Base-by-base conservation (phyloP, 768 basidiomycete species). In the Favolaschia claudopus region DNA sequence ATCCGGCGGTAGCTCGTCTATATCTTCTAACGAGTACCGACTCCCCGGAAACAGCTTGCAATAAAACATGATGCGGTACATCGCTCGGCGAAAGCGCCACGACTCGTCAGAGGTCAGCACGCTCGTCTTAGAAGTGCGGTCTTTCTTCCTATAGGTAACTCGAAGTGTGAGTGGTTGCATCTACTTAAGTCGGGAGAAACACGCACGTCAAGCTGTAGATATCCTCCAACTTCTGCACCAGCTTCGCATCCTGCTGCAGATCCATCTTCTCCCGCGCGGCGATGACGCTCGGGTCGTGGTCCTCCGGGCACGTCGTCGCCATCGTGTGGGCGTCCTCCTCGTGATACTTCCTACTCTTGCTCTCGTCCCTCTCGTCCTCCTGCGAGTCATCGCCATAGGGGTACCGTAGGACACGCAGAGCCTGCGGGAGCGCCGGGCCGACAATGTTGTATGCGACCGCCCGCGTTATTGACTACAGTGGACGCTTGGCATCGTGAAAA, bases 71-170 rank as follows among this genome's bases (percentile, higher is more conserved):
- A 48, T 36, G 22, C 47, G 29, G 33, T 48, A 48, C 19, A 34
- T 34, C n/a, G 46, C 46, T 29, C 46, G 46, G 8, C 20, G 46
- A 33, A 47, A 47, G 13, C 47, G 33, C 22, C n/a, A 25, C 2
- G 47, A 48, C 5, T 48, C 47, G 14, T 45, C 39, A 2, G 62
- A 24, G n/a, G 64, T 66, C 13, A 72, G 62, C 12, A 34, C 37
- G 57, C 63, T 70, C 1, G 43, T 63, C 19, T 39, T 39, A 17
- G 67, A 63, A 15, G 47, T 52, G n/a, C 70, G 65, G 46, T 67
- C 67, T 57, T 71, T 71, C 45, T 55, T 49, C 54, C 70, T 69
- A 44, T 19, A 38, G 15, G 27, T 20, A 5, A n/a, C 7, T 36
- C 27, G 9, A 40, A 7, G 28, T 37, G 36, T 29, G 36, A 25